Evolutionary conservation across 2,329 filamentous ascomycete species (phyloP), one percentile per base, ranked within the genome.

Genomic region (Talaromyces sp.): DNA sequence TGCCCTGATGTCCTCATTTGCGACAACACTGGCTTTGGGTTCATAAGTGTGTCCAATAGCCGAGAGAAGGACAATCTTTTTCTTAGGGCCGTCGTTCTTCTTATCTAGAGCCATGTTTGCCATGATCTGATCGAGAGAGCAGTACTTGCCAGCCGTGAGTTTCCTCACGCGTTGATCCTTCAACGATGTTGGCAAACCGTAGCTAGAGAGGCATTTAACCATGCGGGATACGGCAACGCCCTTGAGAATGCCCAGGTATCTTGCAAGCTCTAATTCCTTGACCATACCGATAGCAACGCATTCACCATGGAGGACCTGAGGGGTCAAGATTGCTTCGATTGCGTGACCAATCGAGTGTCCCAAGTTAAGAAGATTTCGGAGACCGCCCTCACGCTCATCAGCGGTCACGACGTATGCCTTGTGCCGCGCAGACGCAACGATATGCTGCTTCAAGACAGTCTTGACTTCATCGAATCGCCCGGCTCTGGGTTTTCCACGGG

Each of bases 201-300:
- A 99, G 74, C 90, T 92, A n/a, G 91, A 85, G 66, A 99, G 91
- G 77, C 92, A 97, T 75, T 97, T 97, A 59, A 88, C 85, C 56
- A 99, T 80, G 60, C 94, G 87, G 10, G 94, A 90, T 12, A 99
- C 92, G 32, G 93, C 94, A 59, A 89, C 90, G 6, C 91, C 91
- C 56, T 88, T 88, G 31, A 99, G 79, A 19, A 96, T 83, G 46
- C 94, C 94, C 1, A 99, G 82, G 74, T 92, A 90, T 60, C 94
- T 88, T 26, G 94, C 91, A 59, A 99, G 80, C 74, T 97, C 94
- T 11, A 93, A 94, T 76, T 99, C 94, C 74, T 95, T 96, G 62
- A 97, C 90, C 94, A 99, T 99, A 27, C 94, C 94, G 67, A 99
- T 96, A 24, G 94, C 91, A 11, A 99, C 93, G 64, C 90, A 92